phyloP scores from a whole-genome alignment of 2,329 filamentous ascomycete species.

The Dactylellina drechsleri region DNA sequence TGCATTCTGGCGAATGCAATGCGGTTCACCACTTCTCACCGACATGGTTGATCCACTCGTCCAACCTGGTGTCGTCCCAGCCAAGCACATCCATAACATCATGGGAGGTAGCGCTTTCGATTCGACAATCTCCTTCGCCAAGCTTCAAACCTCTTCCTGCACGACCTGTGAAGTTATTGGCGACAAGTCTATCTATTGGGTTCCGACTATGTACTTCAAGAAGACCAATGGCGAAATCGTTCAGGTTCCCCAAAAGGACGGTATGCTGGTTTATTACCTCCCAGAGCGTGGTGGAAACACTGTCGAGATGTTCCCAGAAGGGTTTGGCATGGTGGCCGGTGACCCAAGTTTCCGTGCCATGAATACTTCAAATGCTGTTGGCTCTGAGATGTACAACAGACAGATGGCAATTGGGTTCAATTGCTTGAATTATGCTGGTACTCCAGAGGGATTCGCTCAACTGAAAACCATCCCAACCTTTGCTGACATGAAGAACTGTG shows the following conservation, averaged over 20 bases:
- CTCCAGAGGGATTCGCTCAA: conserved; percentile 77
- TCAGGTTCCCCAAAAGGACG: conserved; percentile 78
- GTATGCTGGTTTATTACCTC: conserved; percentile 80
- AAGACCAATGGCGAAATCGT: conserved; percentile 74
- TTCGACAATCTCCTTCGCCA: conserved; percentile 67
- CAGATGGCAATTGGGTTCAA: conserved; percentile 94
- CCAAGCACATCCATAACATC: conserved; percentile 75
- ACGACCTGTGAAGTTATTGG: conserved; percentile 82
- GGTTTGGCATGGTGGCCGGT: conserved; percentile 85
- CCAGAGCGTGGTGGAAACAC: conserved; percentile 66
- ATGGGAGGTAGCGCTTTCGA: conserved; percentile 78
- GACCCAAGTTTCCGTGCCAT: conserved; percentile 75
- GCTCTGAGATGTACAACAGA: conserved; percentile 74
- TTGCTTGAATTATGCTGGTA: conserved; percentile 80
- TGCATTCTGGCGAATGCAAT: conserved; percentile 92
- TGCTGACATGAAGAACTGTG: conserved; percentile 85
- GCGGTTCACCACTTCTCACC: conserved; percentile 74
- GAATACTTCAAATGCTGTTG: conserved; percentile 71
- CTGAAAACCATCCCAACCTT: conserved; percentile 80
- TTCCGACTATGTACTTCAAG: conserved; percentile 80
- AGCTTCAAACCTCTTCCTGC: conserved; percentile 73
- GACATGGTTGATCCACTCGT: conserved; percentile 82
- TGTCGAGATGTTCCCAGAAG: conserved; percentile 77
- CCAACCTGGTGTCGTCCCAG: conserved; percentile 68
- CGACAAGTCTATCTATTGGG: conserved; percentile 91